phyloP scores from a whole-genome alignment of 108 stramenopile species.

The Cyclotella distinguenda region DNA sequence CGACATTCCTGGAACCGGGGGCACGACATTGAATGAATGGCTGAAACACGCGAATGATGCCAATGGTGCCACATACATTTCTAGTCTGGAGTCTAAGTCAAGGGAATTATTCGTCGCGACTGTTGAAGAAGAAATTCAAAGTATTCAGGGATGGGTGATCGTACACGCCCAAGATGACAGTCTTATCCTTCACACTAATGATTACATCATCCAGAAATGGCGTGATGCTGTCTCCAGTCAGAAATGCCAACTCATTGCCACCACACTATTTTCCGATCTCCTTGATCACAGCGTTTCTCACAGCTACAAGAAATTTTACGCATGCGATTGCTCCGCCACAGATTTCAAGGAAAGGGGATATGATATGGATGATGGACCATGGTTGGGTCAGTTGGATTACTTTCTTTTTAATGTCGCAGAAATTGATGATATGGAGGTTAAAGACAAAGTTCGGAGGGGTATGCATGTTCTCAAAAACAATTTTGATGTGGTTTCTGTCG shows the following conservation, averaged over 20 bases:
- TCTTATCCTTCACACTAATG: slow-evolving; percentile 11
- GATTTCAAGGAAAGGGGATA: slow-evolving; percentile 24
- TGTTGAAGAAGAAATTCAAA: slow-evolving; percentile 16
- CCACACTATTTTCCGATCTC: slow-evolving; percentile 27
- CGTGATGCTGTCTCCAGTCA: slow-evolving; percentile 18
- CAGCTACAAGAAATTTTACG: slow-evolving; percentile 23
- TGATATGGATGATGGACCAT: slow-evolving; percentile 7
- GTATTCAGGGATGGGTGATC: slow-evolving; percentile 27
- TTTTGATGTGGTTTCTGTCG: slow-evolving; percentile 38
- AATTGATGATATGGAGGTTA: slow-evolving; percentile 12
- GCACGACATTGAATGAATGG: slow-evolving; percentile 27
- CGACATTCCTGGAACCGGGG: slow-evolving; percentile 26
- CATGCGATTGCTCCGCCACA: slow-evolving; percentile 19
- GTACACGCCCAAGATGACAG: slow-evolving; percentile 27
- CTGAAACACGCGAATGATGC: slow-evolving; percentile 13
- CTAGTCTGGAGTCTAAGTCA: slow-evolving; percentile 16
- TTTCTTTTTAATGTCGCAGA: slow-evolving; percentile 32
- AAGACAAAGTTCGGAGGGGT: slow-evolving; percentile 29
- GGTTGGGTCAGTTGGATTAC: slow-evolving; percentile 43
- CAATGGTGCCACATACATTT: slow-evolving; percentile 27
- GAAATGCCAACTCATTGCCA: slow-evolving; percentile 26
- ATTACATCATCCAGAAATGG: slow-evolving; percentile 10
- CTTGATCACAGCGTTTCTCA: slow-evolving; percentile 37
- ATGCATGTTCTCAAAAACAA: slow-evolving; percentile 22
- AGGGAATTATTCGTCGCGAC: slow-evolving; percentile 8